Evolutionary conservation across 2,329 filamentous ascomycete genomes (phyloP).

Genomic region (Dothistroma septosporum): DNA sequence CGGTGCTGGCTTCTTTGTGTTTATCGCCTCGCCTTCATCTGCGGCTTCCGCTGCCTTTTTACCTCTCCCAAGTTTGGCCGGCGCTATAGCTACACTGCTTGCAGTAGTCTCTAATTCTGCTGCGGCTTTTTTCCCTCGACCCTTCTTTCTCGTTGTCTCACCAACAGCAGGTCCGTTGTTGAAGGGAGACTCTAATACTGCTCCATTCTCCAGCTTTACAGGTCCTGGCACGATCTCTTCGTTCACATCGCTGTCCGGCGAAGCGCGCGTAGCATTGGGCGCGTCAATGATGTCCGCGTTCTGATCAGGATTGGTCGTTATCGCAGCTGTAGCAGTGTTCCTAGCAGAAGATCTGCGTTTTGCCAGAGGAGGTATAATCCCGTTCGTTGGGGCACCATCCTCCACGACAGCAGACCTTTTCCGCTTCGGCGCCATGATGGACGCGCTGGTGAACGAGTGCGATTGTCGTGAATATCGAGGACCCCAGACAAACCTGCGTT

Average conservation of each 20-base stretch:
- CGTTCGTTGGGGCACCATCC: not conserved
- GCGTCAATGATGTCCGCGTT: conserved; percentile 43
- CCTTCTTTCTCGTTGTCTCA: conserved; percentile 27
- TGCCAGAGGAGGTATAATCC: conserved; percentile 6
- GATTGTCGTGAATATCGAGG: not conserved
- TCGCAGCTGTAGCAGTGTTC: conserved; percentile 14
- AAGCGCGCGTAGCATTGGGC: conserved; percentile 40
- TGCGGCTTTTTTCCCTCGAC: conserved; percentile 19
- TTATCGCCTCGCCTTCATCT: conserved; percentile 16
- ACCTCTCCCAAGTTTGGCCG: conserved; percentile 8
- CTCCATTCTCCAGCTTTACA: conserved; percentile 22
- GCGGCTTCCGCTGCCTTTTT: conserved; percentile 20
- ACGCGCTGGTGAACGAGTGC: not conserved
- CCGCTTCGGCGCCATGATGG: conserved; percentile 14
- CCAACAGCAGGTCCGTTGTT: conserved; percentile 36
- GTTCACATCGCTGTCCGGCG: conserved; percentile 40
- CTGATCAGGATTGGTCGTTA: conserved; percentile 27
- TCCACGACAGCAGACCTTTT: conserved; percentile 2
- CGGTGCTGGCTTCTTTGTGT: conserved; percentile 12
- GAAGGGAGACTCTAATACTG: conserved; percentile 31
- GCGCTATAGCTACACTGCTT: conserved; percentile 8
- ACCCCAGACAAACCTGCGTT: too few relatives aligned
- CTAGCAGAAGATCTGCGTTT: conserved; percentile 18
- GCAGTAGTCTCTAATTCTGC: conserved; percentile 12
- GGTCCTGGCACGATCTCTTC: conserved; percentile 28